phyloP scores from a whole-genome alignment of 106 monocot genomes.

The Chionographis japonica region DNA sequence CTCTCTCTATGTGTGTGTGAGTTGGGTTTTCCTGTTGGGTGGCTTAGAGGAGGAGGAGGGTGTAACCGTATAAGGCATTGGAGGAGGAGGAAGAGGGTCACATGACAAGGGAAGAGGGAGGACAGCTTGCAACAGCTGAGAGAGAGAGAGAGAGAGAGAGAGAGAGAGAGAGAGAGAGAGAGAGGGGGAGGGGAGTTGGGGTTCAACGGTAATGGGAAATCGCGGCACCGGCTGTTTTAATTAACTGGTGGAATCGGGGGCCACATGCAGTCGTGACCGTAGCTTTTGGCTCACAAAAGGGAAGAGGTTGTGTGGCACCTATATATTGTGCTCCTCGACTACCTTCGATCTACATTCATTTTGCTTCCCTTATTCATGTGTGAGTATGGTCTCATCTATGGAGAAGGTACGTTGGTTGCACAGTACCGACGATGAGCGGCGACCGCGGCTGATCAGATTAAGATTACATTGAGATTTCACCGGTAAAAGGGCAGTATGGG shows the following conservation, averaged over 20 bases:
- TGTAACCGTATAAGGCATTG: background rate
- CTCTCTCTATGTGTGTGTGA: background rate
- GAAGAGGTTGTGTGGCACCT: too few relatives aligned
- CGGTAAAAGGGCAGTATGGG: too few relatives aligned
- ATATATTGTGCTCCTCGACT: too few relatives aligned
- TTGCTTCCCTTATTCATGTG: too few relatives aligned
- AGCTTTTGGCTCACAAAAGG: slow-evolving; percentile 9
- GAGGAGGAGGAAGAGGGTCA: slow-evolving; percentile 12
- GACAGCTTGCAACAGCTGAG: slow-evolving; percentile 54
- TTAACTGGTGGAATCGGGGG: slow-evolving; percentile 17
- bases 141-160: slow-evolving; percentile 4
- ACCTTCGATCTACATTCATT: too few relatives aligned
- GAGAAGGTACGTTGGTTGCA: too few relatives aligned
- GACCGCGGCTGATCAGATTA: too few relatives aligned
- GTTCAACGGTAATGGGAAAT: slow-evolving; percentile 41
- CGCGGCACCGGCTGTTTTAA: background rate
- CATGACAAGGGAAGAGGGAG: slow-evolving; percentile 25
- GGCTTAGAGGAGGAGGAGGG: background rate
- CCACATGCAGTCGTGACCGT: slow-evolving; percentile 30
- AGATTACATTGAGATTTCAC: too few relatives aligned
- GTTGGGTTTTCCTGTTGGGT: background rate
- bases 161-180: slow-evolving; percentile 17
- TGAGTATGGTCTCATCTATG: too few relatives aligned
- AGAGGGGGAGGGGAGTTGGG: slow-evolving; percentile 4
- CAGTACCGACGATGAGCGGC: too few relatives aligned